Evolutionary conservation across 2,329 filamentous ascomycete species (phyloP).

Genomic region (Cladosporium halotolerans): DNA sequence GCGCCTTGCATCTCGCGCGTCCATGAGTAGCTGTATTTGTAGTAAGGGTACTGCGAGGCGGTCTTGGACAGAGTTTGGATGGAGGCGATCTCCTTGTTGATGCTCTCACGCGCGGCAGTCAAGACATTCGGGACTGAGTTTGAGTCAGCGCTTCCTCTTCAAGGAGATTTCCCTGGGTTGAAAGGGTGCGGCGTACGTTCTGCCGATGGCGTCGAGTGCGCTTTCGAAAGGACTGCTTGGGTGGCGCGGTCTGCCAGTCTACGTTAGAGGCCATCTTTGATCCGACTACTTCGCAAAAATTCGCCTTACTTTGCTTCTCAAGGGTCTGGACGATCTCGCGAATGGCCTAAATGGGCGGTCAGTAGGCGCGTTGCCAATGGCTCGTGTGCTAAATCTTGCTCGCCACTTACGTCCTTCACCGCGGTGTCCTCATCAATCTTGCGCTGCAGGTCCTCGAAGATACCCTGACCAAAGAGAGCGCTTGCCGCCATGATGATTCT

Average conservation of each 20-base stretch:
- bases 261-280: background rate
- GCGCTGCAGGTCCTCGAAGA: constrained; percentile 80
- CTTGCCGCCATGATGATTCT: constrained; percentile 5
- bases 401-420: constrained; percentile 60
- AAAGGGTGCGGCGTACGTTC: constrained; percentile 45
- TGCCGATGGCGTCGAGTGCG: constrained; percentile 74
- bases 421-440: constrained; percentile 83
- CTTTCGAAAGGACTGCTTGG: constrained; percentile 77
- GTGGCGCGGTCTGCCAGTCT: constrained; percentile 58
- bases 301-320: constrained; percentile 60
- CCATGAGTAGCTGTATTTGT: constrained; percentile 95
- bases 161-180: background rate
- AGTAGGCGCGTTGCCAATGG: background rate
- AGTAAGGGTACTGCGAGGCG: constrained; percentile 86
- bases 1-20: constrained; percentile 75
- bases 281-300: background rate
- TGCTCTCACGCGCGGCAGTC: constrained; percentile 60
- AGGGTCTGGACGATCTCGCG: constrained; percentile 74
- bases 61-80: constrained; percentile 64
- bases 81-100: constrained; percentile 65
- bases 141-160: background rate
- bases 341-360: constrained; percentile 50
- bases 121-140: constrained; percentile 62
- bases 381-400: background rate
- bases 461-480: constrained; percentile 10